Conservation (phyloP, 2,329 filamentous ascomycete species). For the Aspergillus sp. region DNA sequence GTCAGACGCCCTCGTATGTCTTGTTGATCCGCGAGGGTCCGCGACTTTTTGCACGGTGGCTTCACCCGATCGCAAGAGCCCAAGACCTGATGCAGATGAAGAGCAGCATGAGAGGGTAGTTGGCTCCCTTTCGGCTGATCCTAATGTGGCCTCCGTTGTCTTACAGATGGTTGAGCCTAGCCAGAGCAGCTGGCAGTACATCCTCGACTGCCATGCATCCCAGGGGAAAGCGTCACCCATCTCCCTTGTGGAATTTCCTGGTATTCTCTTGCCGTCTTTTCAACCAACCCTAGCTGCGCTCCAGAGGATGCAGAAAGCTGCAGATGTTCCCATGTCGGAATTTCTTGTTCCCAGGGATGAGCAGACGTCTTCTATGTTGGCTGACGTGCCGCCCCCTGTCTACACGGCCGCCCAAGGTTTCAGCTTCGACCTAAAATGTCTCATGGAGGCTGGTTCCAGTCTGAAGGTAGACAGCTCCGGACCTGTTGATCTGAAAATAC, state of each 20-base stretch:
- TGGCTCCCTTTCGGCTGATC: slow-evolving; percentile 22
- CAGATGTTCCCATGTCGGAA: slow-evolving; percentile 50
- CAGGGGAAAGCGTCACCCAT: slow-evolving; percentile 8
- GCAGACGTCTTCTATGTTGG: slow-evolving; percentile 9
- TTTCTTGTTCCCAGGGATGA: slow-evolving; percentile 31
- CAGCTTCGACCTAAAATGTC: slow-evolving; percentile 37
- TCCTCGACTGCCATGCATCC: slow-evolving; percentile 15
- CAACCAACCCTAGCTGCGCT: slow-evolving; percentile 55
- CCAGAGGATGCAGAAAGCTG: slow-evolving; percentile 49
- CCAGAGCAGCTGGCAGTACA: slow-evolving; percentile 19
- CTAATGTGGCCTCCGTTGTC: slow-evolving; percentile 25
- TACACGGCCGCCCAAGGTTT: slow-evolving; percentile 54
- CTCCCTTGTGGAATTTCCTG: slow-evolving; percentile 60
- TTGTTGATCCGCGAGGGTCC: slow-evolving; percentile 16
- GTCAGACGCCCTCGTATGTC: slow-evolving; percentile 27
- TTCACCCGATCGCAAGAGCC: slow-evolving; percentile 12
- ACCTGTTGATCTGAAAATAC: slow-evolving; percentile 15
- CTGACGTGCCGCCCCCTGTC: slow-evolving; percentile 44
- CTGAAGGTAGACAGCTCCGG: slow-evolving; percentile 22
- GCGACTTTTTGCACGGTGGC: slow-evolving; percentile 26
- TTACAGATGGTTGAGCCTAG: slow-evolving; percentile 26
- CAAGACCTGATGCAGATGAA: neutral
- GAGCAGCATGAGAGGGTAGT: neutral
- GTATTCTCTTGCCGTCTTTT: slow-evolving; percentile 58
- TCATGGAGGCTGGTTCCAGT: slow-evolving; percentile 22